phyloP scores from a whole-genome alignment of 495 filamentous ascomycete species.

The Penicillium atrosanguineum region DNA sequence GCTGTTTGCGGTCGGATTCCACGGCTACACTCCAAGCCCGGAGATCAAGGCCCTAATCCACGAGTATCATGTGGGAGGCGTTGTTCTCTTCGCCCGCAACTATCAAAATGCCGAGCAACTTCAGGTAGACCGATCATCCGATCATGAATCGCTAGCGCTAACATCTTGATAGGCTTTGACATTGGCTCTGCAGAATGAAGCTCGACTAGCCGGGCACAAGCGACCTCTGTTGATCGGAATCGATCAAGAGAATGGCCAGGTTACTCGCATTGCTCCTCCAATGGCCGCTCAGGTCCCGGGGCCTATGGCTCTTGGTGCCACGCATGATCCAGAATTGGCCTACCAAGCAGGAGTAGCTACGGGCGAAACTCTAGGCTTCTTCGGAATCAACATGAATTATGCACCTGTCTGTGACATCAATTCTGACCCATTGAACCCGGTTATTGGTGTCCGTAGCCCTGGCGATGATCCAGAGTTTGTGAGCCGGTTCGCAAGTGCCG shows the following conservation, averaged over 20 bases:
- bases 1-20: slow-evolving; percentile 52
- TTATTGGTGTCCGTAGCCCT: slow-evolving; percentile 42
- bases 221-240: slow-evolving; percentile 44
- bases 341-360: slow-evolving; percentile 36
- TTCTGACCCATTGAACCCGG: slow-evolving; percentile 43
- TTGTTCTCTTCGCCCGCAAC: slow-evolving; percentile 49
- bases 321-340: slow-evolving; percentile 36
- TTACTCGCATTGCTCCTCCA: slow-evolving; percentile 44
- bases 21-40: slow-evolving; percentile 40
- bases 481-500: slow-evolving; percentile 36
- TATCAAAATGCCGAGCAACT: slow-evolving; percentile 40
- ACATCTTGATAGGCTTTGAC: slow-evolving; percentile 30
- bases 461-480: slow-evolving; percentile 42
- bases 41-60: slow-evolving; percentile 49
- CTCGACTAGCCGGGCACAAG: slow-evolving; percentile 35
- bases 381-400: slow-evolving; percentile 47
- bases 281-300: slow-evolving; percentile 42
- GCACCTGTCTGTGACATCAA: slow-evolving; percentile 45
- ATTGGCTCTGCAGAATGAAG: slow-evolving; percentile 38
- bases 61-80: slow-evolving; percentile 44
- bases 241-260: slow-evolving; percentile 45
- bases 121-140: slow-evolving; percentile 21
- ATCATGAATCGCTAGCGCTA: not conserved
- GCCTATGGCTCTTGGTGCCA: slow-evolving; percentile 42
- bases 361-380: slow-evolving; percentile 33